Conservation (phyloP, 805 yeast species). For the Saturnispora zaruensis region DNA sequence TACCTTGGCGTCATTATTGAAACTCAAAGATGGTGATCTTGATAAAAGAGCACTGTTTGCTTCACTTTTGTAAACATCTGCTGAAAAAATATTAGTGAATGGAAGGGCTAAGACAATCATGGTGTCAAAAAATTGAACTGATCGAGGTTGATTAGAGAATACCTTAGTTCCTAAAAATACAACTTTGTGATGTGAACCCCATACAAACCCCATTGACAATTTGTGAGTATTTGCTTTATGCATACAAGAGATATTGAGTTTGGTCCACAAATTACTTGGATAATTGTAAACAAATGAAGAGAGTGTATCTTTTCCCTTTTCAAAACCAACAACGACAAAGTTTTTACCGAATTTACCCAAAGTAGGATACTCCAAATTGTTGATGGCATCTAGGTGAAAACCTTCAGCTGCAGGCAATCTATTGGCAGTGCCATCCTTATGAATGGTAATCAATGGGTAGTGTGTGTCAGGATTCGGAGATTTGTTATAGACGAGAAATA, state of each 20-base stretch:
- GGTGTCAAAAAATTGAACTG: slow-evolving; percentile 39
- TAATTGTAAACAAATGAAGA: slow-evolving; percentile 44
- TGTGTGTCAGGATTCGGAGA: neutral
- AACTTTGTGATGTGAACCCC: slow-evolving; percentile 74
- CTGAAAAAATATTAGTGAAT: slow-evolving; percentile 37
- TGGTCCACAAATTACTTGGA: slow-evolving; percentile 55
- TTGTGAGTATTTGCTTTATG: slow-evolving; percentile 48
- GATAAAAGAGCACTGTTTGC: neutral
- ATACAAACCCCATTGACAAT: slow-evolving; percentile 59
- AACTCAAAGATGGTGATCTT: neutral
- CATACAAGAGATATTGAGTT: slow-evolving; percentile 45
- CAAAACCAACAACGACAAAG: slow-evolving; percentile 51
- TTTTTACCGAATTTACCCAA: slow-evolving; percentile 63
- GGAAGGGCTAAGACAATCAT: slow-evolving; percentile 45
- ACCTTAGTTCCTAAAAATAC: slow-evolving; percentile 41
- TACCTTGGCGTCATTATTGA: neutral
- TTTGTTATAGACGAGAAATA: slow-evolving; percentile 1
- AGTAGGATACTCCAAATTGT: slow-evolving; percentile 35
- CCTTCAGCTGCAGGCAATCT: neutral
- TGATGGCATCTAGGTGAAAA: slow-evolving; percentile 10
- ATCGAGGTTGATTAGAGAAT: slow-evolving; percentile 36
- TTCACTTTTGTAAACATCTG: neutral
- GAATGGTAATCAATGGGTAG: slow-evolving; percentile 1
- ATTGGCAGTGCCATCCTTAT: neutral
- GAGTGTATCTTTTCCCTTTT: slow-evolving; percentile 38